phyloP scores from a whole-genome alignment of 192 early-diverging fungal species.

The Coemansia biformis region DNA sequence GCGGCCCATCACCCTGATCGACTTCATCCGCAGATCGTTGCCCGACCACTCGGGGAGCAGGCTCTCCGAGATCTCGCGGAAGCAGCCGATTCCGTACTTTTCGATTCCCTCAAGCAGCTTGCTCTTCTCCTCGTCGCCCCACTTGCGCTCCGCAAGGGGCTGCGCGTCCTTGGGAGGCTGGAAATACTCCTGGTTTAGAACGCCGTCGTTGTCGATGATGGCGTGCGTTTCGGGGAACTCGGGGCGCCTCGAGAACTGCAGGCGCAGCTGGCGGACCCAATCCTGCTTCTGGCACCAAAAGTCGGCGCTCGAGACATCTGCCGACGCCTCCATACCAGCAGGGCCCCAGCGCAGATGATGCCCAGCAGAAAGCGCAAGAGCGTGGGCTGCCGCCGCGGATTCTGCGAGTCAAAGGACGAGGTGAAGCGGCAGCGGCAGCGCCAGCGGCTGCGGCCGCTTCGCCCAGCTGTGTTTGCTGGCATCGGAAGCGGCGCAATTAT shows the following conservation, averaged over 20 bases:
- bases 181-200: conserved; percentile 77
- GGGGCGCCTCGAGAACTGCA: conserved; percentile 75
- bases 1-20: conserved; percentile 77
- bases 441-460: too few species aligned
- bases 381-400: too few species aligned
- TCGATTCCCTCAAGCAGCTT: conserved; percentile 76
- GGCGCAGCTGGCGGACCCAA: conserved; percentile 74
- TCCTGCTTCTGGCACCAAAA: conserved; percentile 59
- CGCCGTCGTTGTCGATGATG: conserved; percentile 78
- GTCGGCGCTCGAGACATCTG: conserved; percentile 24
- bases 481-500: too few species aligned
- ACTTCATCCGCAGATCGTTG: conserved; percentile 80
- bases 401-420: too few species aligned
- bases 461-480: too few species aligned
- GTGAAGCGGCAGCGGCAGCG: too few species aligned
- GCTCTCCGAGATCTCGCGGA: conserved; percentile 76
- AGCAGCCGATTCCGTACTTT: conserved; percentile 81
- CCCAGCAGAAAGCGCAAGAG: too few species aligned
- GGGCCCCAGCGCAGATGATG: too few species aligned
- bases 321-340: neutral
- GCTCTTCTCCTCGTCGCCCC: conserved; percentile 74
- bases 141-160: conserved; percentile 61
- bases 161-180: conserved; percentile 64
- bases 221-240: conserved; percentile 81
- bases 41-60: conserved; percentile 67